phyloP scores from a whole-genome alignment of 2,329 filamentous ascomycete genomes.

The Venturia nashicola region DNA sequence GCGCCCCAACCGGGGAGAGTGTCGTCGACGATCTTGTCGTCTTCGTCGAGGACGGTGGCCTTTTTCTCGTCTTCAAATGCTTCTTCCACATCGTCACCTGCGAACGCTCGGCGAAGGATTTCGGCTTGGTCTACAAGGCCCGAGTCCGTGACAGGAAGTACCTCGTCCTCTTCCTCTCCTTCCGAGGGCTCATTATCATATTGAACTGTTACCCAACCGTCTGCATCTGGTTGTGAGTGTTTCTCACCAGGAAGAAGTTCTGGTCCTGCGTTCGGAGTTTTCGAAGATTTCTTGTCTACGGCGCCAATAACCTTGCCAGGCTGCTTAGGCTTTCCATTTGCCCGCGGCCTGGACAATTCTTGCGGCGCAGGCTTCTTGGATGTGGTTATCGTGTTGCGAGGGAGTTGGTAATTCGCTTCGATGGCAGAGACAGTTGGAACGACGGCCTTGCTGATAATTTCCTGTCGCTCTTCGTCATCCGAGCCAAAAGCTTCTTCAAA shows the following conservation, averaged over 20 bases:
- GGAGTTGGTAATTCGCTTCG: slow-evolving; percentile 12
- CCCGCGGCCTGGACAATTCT: not conserved
- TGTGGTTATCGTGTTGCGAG: not conserved
- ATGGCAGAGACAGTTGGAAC: slow-evolving; percentile 16
- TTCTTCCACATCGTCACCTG: slow-evolving; percentile 62
- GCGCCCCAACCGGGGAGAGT: slow-evolving; percentile 90
- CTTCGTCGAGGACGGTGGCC: slow-evolving; percentile 59
- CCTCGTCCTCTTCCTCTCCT: slow-evolving; percentile 16
- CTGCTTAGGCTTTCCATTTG: not conserved
- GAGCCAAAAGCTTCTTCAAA: slow-evolving; percentile 49
- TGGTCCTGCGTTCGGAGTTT: not conserved
- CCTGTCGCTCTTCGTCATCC: slow-evolving; percentile 25
- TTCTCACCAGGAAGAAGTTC: slow-evolving; percentile 8
- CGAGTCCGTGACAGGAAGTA: slow-evolving; percentile 10
- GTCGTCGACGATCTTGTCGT: slow-evolving; percentile 68
- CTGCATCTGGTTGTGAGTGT: slow-evolving; percentile 18
- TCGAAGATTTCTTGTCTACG: not conserved
- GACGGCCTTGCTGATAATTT: slow-evolving; percentile 21
- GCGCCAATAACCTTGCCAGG: not conserved
- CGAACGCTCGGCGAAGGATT: slow-evolving; percentile 71
- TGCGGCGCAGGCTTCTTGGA: not conserved
- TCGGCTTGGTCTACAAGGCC: slow-evolving; percentile 5
- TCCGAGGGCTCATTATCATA: slow-evolving; percentile 21
- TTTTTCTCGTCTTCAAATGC: slow-evolving; percentile 76
- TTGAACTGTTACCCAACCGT: slow-evolving; percentile 32